Conservation (phyloP, 2,329 filamentous ascomycete species). For the Macrophomina tecta region DNA sequence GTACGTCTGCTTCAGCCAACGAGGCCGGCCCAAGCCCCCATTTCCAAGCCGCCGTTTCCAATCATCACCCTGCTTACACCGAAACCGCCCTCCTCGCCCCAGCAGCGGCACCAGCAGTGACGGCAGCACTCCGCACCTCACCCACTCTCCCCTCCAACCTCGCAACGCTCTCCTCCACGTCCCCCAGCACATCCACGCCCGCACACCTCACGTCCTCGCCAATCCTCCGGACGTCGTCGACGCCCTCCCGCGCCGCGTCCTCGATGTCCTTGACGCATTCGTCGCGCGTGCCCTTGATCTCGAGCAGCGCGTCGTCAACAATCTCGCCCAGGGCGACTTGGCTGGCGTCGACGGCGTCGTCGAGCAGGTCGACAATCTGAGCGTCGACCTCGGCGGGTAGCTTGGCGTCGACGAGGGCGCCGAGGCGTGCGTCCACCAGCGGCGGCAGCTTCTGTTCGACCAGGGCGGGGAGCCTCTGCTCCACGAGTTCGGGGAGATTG, state of each 20-base stretch:
- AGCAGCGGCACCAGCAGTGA: no score
- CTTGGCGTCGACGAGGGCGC: background rate
- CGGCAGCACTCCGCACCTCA: background rate
- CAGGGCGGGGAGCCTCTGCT: background rate
- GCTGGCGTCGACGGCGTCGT: background rate
- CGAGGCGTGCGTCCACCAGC: background rate
- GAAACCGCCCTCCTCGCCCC: background rate
- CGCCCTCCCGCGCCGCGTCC: background rate
- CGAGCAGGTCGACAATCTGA: background rate
- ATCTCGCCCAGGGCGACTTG: background rate
- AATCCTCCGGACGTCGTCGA: background rate
- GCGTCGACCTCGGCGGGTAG: background rate
- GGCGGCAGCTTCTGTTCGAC: background rate
- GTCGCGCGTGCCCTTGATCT: background rate
- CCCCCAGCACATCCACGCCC: background rate
- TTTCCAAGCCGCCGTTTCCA: no score
- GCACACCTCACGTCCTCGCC: background rate
- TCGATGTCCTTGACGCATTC: background rate
- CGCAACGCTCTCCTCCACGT: background rate
- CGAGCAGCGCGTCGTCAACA: background rate
- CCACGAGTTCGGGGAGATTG: no score
- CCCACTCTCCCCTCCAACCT: background rate
- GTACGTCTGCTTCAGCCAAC: no score
- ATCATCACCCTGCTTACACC: no score
- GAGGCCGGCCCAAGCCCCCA: no score